These are phyloP conservation scores for Inonotus obliquus DNA, from an alignment of 1,284 basidiomycete species.

Conservation along the genomic window DNA sequence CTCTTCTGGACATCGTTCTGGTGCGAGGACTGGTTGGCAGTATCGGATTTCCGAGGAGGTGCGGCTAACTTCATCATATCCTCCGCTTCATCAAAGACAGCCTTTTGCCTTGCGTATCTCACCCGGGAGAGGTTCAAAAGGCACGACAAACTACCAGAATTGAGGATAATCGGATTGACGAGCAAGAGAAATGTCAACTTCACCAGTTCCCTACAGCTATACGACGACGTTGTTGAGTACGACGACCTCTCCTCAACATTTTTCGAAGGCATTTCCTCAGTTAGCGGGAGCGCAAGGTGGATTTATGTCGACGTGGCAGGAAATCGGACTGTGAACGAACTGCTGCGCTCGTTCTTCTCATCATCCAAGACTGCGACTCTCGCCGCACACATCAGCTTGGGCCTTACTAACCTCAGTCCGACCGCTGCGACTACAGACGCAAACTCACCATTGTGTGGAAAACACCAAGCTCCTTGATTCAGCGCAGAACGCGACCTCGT, in stretches of 20 bases:
- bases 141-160: constrained; percentile 21
- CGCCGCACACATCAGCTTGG: constrained; percentile 43
- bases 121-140: constrained; percentile 39
- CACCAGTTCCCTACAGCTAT: constrained; percentile 46
- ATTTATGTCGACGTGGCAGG: constrained; percentile 62
- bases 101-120: constrained; percentile 58
- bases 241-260: constrained; percentile 32
- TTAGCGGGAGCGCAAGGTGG: constrained; percentile 32
- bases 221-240: constrained; percentile 51
- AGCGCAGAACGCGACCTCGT: constrained; percentile 6
- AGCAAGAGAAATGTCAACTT: constrained; percentile 51
- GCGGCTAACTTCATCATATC: constrained; percentile 48
- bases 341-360: constrained; percentile 37
- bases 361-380: constrained; percentile 32
- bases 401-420: constrained; percentile 50
- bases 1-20: constrained; percentile 68
- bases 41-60: constrained; percentile 40
- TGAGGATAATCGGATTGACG: constrained; percentile 50
- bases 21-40: constrained; percentile 61
- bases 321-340: constrained; percentile 42
- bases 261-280: constrained; percentile 18
- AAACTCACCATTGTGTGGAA: constrained; percentile 30
- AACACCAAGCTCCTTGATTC: constrained; percentile 28
- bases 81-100: constrained; percentile 63
- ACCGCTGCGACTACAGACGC: constrained; percentile 35